phyloP scores from a whole-genome alignment of 2,329 filamentous ascomycete genomes.

The Neofusicoccum umdonicola region DNA sequence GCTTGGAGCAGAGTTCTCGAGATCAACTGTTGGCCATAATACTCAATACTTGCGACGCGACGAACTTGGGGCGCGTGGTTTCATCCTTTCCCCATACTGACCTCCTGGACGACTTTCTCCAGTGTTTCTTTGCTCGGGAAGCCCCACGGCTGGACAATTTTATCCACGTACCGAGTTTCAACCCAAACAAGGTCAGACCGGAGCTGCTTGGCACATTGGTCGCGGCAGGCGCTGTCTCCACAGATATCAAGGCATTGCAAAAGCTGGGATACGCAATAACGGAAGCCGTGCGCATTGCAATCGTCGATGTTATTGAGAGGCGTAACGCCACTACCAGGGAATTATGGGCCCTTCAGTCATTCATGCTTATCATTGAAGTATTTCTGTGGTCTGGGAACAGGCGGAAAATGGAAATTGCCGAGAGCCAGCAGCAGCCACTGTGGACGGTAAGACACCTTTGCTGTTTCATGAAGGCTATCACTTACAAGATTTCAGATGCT shows the following conservation, averaged over 20 bases:
- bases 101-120: slow-evolving; percentile 59
- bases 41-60: slow-evolving; percentile 55
- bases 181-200: slow-evolving; percentile 54
- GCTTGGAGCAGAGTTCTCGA: slow-evolving; percentile 28
- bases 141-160: slow-evolving; percentile 57
- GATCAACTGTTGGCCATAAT: slow-evolving; percentile 66
- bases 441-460: slow-evolving; percentile 38
- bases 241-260: slow-evolving; percentile 57
- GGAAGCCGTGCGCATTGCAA: slow-evolving; percentile 45
- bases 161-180: slow-evolving; percentile 62
- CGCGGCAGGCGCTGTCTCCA: slow-evolving; percentile 59
- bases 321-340: slow-evolving; percentile 35
- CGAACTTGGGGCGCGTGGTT: slow-evolving; percentile 52
- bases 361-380: slow-evolving; percentile 51
- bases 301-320: slow-evolving; percentile 46
- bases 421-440: slow-evolving; percentile 56
- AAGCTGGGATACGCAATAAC: slow-evolving; percentile 59
- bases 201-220: slow-evolving; percentile 61
- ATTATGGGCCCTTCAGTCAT: slow-evolving; percentile 52
- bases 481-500: slow-evolving; percentile 42
- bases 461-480: background rate
- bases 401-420: slow-evolving; percentile 59
- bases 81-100: slow-evolving; percentile 63
- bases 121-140: slow-evolving; percentile 59
- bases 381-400: slow-evolving; percentile 60